Base-by-base conservation (phyloP, 2,329 filamentous ascomycete species). In the Curvularia verruculosa region DNA sequence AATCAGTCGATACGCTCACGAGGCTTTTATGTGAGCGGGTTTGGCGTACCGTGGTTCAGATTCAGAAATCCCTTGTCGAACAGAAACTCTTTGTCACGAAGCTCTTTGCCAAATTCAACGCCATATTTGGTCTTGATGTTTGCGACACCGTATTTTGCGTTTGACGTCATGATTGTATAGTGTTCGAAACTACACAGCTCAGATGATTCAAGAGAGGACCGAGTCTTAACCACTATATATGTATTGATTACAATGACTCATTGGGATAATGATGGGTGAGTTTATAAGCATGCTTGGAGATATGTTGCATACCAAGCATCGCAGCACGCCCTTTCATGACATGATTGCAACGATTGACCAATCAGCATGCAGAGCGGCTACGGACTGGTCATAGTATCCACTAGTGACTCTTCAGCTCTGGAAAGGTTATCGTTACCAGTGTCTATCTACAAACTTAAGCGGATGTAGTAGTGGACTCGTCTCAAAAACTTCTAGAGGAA, bases 1-100 rank as follows among this genome's bases (percentile, higher is more conserved):
- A 7, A 9, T 19, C 12, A 29, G 19, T 26, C 18, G 5, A 5
- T 2, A 26, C 19, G 26, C 26, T 13, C 28, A 23, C 15, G 13
- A 18, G 2, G 8, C 15, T 24, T 15, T 23, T 4, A 7, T 4
- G 4, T 19, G 15, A 39, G 13, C 23, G 19, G 12, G 21, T n/a
- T 49, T 19, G n/a, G 66, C 72, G 64, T 78, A 90, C 90, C 91
- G 71, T 96, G 89, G 74, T 96, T 96, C 51, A 96, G 78, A 70
- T 92, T 92, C 49, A 80, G 82, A 73, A 86, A 92, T n/a, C 80
- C 80, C 0, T 85, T 81, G 46, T 87, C 85, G 57, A 93, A 85
- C n/a, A 86, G 76, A 72, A 94, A 95, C 36, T 90, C 82, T 60
- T 87, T 83, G 49, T 70, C 66, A 55, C 82, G 81, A 67, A 89